Evolutionary conservation across 306 rosid genomes (phyloP), one percentile per base, ranked within the genome.

Genomic region (Luffa aegyptiaca): DNA sequence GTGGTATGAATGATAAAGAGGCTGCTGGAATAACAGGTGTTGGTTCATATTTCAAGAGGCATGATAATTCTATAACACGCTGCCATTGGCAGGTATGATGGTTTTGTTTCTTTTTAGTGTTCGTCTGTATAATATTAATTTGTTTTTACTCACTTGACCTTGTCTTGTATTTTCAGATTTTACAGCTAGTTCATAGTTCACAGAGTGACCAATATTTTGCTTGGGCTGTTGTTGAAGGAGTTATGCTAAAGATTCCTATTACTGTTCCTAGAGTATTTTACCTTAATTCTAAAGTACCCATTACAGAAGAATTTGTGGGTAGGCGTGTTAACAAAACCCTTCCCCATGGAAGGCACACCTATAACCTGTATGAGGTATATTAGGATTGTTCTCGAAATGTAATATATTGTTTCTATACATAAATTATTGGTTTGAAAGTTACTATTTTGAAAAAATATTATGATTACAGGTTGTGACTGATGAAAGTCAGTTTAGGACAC

Each of bases 191-290:
- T 82, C 92, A 85, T 1, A 76, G 90, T 84, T 82, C 97, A 85
- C 83, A 81, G 61, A 82, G 80, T 48, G 92, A 91, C 69, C 91
- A 91, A 49, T 82, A 86, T 89, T 92, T 87, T 75, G 97, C 93
- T 56, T 95, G 98, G 98, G 88, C 89, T 77, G 91, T 93, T 83
- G 90, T 89, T 39, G 97, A 90, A 52, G 98, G 97, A 87, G 81
- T 90, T 81, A 88, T 95, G 98, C 96, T 87, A 80, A 92, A 91
- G 93, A 89, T 95, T 85, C 97, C 97, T 39, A 72, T 95, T 51
- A 85, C 89, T 85, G 84, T 92, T 88, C 92, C 93, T 78, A 88
- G 98, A 90, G 88, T 85, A 57, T 89, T 92, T 85, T 95, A 92
- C 89, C 88, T 95, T 72, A 95, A 92, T 86, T 90, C 95, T 31